A percentile compares a stretch with the other conserved stretches of the same genome.
phyloP scores from a whole-genome alignment of 1,284 basidiomycete species.

The Cryptococcus jaspeensis region DNA sequence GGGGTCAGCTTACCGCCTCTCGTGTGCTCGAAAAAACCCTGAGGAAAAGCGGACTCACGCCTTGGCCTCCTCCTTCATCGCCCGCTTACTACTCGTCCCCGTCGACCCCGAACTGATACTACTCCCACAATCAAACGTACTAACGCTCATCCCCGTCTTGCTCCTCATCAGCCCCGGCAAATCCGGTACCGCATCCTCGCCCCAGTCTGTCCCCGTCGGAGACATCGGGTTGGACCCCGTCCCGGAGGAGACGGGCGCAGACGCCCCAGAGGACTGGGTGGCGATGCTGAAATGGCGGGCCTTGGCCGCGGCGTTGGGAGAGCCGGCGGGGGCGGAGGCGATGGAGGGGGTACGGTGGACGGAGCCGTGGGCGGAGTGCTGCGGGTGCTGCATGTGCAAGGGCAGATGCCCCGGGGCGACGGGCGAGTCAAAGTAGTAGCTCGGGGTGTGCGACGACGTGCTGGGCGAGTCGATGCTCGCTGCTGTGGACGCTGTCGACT shows the following conservation, averaged over 20 bases:
- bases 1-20: neutral
- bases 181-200: conserved; percentile 2
- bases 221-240: neutral
- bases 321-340: conserved; percentile 4
- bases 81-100: conserved; percentile 24
- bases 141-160: conserved; percentile 3
- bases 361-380: neutral
- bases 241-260: neutral
- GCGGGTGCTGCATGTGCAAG: neutral
- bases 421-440: neutral
- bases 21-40: neutral
- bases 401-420: no score
- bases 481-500: no score
- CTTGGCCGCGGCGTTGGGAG: neutral
- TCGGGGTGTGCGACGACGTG: neutral
- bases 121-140: neutral
- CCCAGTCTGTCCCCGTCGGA: neutral
- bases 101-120: conserved; percentile 29
- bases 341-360: neutral
- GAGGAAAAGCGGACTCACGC: conserved; percentile 20
- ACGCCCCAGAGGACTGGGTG: conserved; percentile 12
- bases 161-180: conserved; percentile 7
- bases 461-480: neutral
- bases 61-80: conserved; percentile 29
- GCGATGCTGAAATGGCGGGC: conserved; percentile 15